These are phyloP conservation scores for Paramecium octaurelia DNA, from an alignment of 73 alveolate genomes.

Conservation along the genomic window DNA sequence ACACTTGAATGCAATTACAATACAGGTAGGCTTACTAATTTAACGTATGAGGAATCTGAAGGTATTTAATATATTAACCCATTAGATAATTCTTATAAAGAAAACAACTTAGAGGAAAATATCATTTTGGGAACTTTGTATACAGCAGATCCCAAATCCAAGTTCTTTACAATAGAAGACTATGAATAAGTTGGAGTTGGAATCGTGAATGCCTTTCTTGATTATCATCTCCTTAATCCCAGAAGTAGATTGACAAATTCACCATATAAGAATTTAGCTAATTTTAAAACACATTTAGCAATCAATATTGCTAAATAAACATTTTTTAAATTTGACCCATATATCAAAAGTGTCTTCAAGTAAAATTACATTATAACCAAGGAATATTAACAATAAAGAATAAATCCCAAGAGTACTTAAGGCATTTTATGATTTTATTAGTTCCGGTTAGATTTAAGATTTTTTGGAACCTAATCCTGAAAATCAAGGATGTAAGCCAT, in stretches of 20 bases:
- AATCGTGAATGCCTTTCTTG: slow-evolving; percentile 46
- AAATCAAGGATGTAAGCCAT: background rate
- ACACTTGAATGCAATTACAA: slow-evolving; percentile 96
- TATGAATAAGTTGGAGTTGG: slow-evolving; percentile 29
- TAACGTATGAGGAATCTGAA: background rate
- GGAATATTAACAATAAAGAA: slow-evolving; percentile 36
- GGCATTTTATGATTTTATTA: slow-evolving; percentile 33
- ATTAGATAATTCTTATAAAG: background rate
- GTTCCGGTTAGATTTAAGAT: slow-evolving; percentile 30
- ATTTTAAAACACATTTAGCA: slow-evolving; percentile 6
- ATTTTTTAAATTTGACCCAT: slow-evolving; percentile 17
- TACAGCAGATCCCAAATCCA: background rate
- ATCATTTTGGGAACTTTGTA: background rate
- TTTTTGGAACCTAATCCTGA: background rate
- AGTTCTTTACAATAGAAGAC: slow-evolving; percentile 17
- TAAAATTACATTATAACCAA: background rate
- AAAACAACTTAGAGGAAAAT: background rate
- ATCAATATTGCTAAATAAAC: background rate
- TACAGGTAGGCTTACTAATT: slow-evolving; percentile 59
- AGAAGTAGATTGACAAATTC: slow-evolving; percentile 25
- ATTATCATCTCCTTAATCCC: slow-evolving; percentile 36
- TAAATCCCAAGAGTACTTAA: slow-evolving; percentile 47
- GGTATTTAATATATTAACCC: background rate
- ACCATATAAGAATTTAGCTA: background rate
- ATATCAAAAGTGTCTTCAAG: slow-evolving; percentile 49